phyloP scores from a whole-genome alignment of 2,329 filamentous ascomycete genomes.

The Grosmannia huntii region DNA sequence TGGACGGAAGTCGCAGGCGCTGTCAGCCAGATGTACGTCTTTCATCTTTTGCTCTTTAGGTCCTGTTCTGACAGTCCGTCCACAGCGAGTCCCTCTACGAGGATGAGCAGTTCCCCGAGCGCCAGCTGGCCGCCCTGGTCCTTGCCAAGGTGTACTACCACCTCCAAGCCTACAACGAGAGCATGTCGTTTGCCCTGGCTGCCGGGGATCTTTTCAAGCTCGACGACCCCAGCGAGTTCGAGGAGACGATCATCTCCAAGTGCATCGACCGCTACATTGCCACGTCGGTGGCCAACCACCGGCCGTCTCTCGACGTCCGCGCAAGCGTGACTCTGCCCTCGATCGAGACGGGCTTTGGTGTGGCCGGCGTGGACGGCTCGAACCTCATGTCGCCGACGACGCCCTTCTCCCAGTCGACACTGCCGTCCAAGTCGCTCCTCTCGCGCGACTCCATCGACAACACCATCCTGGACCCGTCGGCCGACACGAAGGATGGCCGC shows the following conservation, averaged over 20 bases:
- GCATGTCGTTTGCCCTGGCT: slow-evolving; percentile 93
- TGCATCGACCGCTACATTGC: slow-evolving; percentile 97
- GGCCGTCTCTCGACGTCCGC: slow-evolving; percentile 28
- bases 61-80: slow-evolving; percentile 1
- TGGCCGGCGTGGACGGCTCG: slow-evolving; percentile 51
- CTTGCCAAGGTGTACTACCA: slow-evolving; percentile 98
- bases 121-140: slow-evolving; percentile 85
- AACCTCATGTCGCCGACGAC: slow-evolving; percentile 78
- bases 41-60: neutral
- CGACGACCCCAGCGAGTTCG: slow-evolving; percentile 83
- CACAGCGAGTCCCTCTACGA: slow-evolving; percentile 89
- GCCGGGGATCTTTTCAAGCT: slow-evolving; percentile 93
- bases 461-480: slow-evolving; percentile 44
- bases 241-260: slow-evolving; percentile 97
- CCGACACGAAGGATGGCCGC: slow-evolving; percentile 35
- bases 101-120: slow-evolving; percentile 87
- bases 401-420: slow-evolving; percentile 84
- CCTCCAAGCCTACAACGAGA: slow-evolving; percentile 96
- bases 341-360: slow-evolving; percentile 67
- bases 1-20: slow-evolving; percentile 95
- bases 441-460: slow-evolving; percentile 63
- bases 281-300: slow-evolving; percentile 43
- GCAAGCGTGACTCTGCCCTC: slow-evolving; percentile 43
- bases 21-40: slow-evolving; percentile 73
- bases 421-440: slow-evolving; percentile 91